A percentile compares a stretch with the other conserved stretches of the same genome.
phyloP scores from a whole-genome alignment of 805 yeast species.

The Suhomyces kilbournensis region DNA sequence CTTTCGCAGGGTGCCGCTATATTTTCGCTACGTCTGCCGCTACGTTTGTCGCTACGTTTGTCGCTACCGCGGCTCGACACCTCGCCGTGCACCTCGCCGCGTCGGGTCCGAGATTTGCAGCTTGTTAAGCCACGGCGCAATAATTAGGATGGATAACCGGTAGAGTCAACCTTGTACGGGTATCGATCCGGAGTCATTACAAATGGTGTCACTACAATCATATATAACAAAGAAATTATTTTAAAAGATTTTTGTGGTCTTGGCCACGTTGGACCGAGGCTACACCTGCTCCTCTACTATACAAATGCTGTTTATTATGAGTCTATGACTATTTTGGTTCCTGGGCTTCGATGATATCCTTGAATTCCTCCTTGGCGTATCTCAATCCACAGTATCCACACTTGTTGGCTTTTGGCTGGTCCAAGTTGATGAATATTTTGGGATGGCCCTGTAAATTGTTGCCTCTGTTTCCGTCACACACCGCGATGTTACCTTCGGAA shows the following conservation, averaged over 20 bases:
- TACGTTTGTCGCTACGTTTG: too few relatives aligned
- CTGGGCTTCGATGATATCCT: conserved; percentile 33
- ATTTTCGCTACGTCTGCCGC: too few relatives aligned
- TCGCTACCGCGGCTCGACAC: too few relatives aligned
- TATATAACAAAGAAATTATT: too few relatives aligned
- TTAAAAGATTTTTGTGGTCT: too few relatives aligned
- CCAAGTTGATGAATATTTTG: conserved; percentile 75
- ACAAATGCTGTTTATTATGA: not conserved
- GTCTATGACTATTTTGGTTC: not conserved
- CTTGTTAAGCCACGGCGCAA: not conserved
- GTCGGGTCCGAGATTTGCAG: not conserved
- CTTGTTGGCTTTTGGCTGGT: conserved; percentile 64
- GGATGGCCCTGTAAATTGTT: conserved; percentile 77
- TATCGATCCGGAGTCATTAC: too few relatives aligned
- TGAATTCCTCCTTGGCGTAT: conserved; percentile 54
- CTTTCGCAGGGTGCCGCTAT: too few relatives aligned
- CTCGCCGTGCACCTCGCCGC: too few relatives aligned
- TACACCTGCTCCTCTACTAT: not conserved
- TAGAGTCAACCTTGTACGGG: too few relatives aligned
- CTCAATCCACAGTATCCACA: conserved; percentile 83
- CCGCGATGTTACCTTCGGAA: conserved; percentile 57
- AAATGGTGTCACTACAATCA: too few relatives aligned
- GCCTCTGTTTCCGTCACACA: conserved; percentile 78
- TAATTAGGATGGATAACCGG: too few relatives aligned
- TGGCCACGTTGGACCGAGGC: not conserved